Percentiles rank a stretch among this genome's conserved stretches.
phyloP scores from a whole-genome alignment of 2,329 filamentous ascomycete species.

The Microdochium bolleyi region DNA sequence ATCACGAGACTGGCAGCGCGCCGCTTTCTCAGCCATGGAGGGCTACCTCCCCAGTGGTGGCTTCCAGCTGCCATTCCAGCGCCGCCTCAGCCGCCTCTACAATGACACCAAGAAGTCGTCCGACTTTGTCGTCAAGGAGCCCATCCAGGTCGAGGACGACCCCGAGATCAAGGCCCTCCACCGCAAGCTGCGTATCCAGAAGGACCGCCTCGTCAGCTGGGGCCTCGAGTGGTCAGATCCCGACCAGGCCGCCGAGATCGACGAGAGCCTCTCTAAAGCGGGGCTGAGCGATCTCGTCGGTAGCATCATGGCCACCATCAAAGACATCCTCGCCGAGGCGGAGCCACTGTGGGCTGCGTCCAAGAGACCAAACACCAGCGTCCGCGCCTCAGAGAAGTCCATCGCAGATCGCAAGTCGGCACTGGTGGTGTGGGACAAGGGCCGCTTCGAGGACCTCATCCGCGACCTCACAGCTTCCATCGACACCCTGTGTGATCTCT shows the following conservation, averaged over 20 bases:
- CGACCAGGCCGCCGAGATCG: conserved; percentile 60
- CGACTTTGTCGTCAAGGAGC: conserved; percentile 63
- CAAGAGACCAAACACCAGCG: conserved; percentile 32
- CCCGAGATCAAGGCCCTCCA: conserved; percentile 66
- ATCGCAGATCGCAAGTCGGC: conserved; percentile 43
- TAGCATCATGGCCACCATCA: conserved; percentile 73
- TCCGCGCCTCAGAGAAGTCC: conserved; percentile 26
- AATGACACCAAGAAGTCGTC: conserved; percentile 74
- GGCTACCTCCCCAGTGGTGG: conserved; percentile 41
- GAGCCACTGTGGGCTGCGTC: conserved; percentile 63
- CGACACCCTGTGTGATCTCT: conserved; percentile 72
- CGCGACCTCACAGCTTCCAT: conserved; percentile 69
- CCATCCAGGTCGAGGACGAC: conserved; percentile 53
- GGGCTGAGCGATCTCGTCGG: conserved; percentile 70
- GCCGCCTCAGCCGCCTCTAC: conserved; percentile 64
- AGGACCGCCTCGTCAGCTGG: conserved; percentile 72
- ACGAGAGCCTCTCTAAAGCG: conserved; percentile 61
- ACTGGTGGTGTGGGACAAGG: conserved; percentile 58
- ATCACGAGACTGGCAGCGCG: neutral
- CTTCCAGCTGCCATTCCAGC: conserved; percentile 50
- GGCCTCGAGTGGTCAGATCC: conserved; percentile 75
- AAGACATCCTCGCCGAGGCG: conserved; percentile 69
- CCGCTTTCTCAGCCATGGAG: conserved; percentile 29
- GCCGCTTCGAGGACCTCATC: conserved; percentile 67
- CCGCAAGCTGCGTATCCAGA: conserved; percentile 72